These are phyloP conservation scores for Tripterygium wilfordii DNA, from an alignment of 177 flowering plant genomes.

Conservation along the genomic window DNA sequence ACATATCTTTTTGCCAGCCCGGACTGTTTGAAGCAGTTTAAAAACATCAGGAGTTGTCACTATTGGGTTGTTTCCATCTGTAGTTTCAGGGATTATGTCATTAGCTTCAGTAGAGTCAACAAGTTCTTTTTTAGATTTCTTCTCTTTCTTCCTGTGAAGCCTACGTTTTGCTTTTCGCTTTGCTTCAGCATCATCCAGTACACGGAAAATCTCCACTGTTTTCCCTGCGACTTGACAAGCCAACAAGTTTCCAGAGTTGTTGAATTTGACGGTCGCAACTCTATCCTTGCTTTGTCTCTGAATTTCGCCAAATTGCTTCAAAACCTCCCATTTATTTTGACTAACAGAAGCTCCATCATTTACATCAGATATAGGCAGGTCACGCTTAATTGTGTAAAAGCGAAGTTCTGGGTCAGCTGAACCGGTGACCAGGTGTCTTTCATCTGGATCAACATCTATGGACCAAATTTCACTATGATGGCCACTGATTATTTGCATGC, in stretches of 20 bases:
- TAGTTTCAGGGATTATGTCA: conserved; percentile 17
- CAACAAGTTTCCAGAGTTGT: conserved; percentile 70
- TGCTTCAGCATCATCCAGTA: conserved; percentile 72
- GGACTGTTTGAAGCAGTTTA: conserved; percentile 64
- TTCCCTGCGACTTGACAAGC: conserved; percentile 98
- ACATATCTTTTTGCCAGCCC: conserved; percentile 78
- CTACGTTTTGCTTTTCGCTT: conserved; percentile 87
- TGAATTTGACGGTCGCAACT: conserved; percentile 79
- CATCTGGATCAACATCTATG: conserved; percentile 66
- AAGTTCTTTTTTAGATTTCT: conserved; percentile 44
- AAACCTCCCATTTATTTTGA: conserved; percentile 66
- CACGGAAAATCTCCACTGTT: conserved; percentile 66
- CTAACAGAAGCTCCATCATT: conserved; percentile 22
- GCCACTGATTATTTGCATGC: conserved; percentile 87
- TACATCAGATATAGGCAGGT: conserved; percentile 20
- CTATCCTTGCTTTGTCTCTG: conserved; percentile 80
- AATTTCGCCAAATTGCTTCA: conserved; percentile 79
- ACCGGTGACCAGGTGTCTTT: conserved; percentile 78
- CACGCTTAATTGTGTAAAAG: conserved; percentile 56
- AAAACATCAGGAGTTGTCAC: conserved; percentile 72
- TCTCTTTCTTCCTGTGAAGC: conserved; percentile 65
- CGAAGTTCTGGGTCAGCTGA: conserved; percentile 87
- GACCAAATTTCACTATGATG: conserved; percentile 99
- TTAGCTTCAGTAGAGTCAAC: conserved; percentile 42
- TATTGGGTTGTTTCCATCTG: conserved; percentile 21